Base-by-base conservation (phyloP, 371 early-diverging fungal genomes). In the Mucor saturninus region DNA sequence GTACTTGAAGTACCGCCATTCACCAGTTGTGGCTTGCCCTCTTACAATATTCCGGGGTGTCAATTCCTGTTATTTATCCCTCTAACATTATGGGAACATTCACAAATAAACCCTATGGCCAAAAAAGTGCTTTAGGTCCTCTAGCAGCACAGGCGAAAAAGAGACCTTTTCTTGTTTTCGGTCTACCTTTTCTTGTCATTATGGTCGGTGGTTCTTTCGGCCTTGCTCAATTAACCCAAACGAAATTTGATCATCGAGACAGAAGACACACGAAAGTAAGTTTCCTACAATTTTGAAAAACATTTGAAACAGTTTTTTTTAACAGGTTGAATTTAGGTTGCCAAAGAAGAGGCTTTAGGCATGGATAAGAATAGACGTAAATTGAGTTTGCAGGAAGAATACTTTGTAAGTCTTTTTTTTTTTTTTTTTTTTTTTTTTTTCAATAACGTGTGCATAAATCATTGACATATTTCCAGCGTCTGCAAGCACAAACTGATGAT, bases 361-460 rank as follows among this genome's bases (percentile, higher is more conserved):
- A 74, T 89, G 68, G 82, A 83, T 37, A 73, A 76, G 56, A 80
- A 84, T 48, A 54, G 80, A 75, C 78, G 85, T 49, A 78, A 75
- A 57, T 59, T 88, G 49, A 83, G 84, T 70, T 56, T 87, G 56
- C 88, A 87, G 66, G 87, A 89, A 68, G 90, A 87, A 64, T 89
- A 88, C 65, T 86, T 79, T 69, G 84, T 83, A 77, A 72, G 63
- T 31, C 9, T 4, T 37, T 29, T 5, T 28, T 3, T 28, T 32
- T 37, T 21, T 21, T 30, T 14, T 29, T 15, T 4, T 37, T 29
- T 5, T 28, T 3, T 28, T 32, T 37, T 21, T 21, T 30, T 14
- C 28, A 40, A 32, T n/a, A 29, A 28, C 28, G 28, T 46, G 59
- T 11, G 35, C 35, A 35, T 35, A 35, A 35, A 35, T 35, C 8